Evolutionary conservation across 345 rosid species (phyloP), one percentile per base, ranked within the genome.

Genomic region (Eucalyptus cloeziana): DNA sequence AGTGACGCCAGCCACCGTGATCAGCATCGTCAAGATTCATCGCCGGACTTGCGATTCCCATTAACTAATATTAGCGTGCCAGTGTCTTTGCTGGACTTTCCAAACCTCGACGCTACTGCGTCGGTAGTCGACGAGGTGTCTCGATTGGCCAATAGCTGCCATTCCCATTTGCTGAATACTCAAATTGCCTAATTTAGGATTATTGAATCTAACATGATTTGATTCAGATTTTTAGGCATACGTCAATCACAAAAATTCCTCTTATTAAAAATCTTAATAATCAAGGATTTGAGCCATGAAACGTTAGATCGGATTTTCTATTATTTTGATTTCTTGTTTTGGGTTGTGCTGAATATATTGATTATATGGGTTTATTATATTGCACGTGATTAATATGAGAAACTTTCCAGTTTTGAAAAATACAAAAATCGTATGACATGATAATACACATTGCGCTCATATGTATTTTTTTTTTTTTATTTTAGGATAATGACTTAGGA

Each of bases 61-160:
- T 10, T 9, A 22, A 56, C 62, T 22, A 56, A 9, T 56, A 56
- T 56, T 56, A 56, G 62, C 6, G 3, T 56, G 62, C 62, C 30
- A 24, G 13, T 4, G 30, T 24, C 13, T 24, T 56, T 56, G 62
- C 62, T 0, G 13, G 62, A 56, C 27, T 56, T 56, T 56, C 62
- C 13, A 56, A 3, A 56, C 62, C 30, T 56, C 12, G 27, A 56
- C 62, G 12, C 62, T 21, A 10, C 1, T 8, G 62, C 62, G 6
- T 0, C 30, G 62, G 12, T 2, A 24, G 62, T 0, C 1, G 13
- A 24, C 0, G 30, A 56, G 13, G 62, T 24, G 30, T 56, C 30
- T 4, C 13, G 5, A 56, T 56, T 24, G 13, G 62, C 30, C 62
- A 56, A 56, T 4, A 56, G 30, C 0, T 1, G 6, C 30, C 62